These are phyloP conservation scores for Acer saccharum DNA, from an alignment of 345 rosid genomes.

Conservation along the genomic window DNA sequence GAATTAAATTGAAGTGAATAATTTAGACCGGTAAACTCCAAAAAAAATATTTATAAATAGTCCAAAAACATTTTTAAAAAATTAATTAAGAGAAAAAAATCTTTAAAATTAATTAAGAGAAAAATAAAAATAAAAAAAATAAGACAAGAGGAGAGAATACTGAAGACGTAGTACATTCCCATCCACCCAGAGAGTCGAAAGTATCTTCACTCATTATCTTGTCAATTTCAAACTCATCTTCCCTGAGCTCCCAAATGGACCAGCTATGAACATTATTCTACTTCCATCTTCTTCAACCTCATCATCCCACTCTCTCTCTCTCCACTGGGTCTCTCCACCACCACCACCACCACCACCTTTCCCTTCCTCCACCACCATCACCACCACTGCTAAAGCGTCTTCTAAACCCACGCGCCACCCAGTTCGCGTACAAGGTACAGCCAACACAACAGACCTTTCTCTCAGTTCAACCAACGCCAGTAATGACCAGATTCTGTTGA, in stretches of 20 bases:
- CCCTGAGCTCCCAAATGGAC: conserved; percentile 39
- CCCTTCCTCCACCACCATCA: conserved; percentile 13
- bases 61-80: too few relatives aligned
- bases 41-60: too few relatives aligned
- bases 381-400: neutral
- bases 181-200: conserved; percentile 44
- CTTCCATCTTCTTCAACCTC: conserved; percentile 33
- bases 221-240: neutral
- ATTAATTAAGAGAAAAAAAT: too few relatives aligned
- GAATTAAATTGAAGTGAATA: too few relatives aligned
- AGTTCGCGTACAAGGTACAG: conserved; percentile 27
- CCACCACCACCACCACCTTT: conserved; percentile 33
- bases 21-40: too few relatives aligned
- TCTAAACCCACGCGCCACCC: conserved; percentile 36
- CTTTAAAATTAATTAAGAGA: too few relatives aligned
- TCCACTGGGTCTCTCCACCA: conserved; percentile 33
- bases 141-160: conserved; percentile 29
- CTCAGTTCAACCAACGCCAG: conserved; percentile 17
- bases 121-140: too few relatives aligned
- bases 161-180: conserved; percentile 44
- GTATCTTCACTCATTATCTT: conserved; percentile 17
- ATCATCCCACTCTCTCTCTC: conserved; percentile 18
- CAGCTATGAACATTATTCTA: conserved; percentile 58
- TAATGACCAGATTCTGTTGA: conserved; percentile 62
- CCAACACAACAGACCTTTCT: conserved; percentile 36